Conservation (phyloP, 176 grass and related monocot genomes). For the Phragmites australis region DNA sequence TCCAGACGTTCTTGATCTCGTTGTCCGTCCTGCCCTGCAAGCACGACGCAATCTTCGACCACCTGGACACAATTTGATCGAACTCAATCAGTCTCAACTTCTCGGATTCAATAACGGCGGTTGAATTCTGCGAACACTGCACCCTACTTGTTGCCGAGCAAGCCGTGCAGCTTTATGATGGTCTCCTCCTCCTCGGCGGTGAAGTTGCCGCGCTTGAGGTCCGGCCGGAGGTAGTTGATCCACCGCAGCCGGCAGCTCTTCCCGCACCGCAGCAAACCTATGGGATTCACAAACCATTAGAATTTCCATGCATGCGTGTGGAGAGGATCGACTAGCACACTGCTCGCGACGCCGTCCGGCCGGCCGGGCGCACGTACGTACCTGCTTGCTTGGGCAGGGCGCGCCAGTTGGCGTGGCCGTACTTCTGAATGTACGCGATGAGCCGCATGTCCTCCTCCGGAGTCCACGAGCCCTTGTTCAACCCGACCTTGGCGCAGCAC, state of each 20-base stretch:
- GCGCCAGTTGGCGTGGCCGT: slow-evolving; percentile 86
- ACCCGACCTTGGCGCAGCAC: slow-evolving; percentile 87
- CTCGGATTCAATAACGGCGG: neutral
- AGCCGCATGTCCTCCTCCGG: slow-evolving; percentile 79
- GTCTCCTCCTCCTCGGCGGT: slow-evolving; percentile 70
- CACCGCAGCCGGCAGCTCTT: slow-evolving; percentile 94
- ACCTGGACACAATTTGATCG: slow-evolving; percentile 36
- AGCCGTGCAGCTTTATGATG: slow-evolving; percentile 67
- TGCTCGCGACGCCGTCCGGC: neutral
- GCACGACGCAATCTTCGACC: slow-evolving; percentile 87
- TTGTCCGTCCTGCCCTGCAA: slow-evolving; percentile 94
- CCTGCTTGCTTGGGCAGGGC: slow-evolving; percentile 88
- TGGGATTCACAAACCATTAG: neutral
- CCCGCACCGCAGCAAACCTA: slow-evolving; percentile 86
- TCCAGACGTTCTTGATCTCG: slow-evolving; percentile 99
- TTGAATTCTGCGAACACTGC: neutral
- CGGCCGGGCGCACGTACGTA: neutral
- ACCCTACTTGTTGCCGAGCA: slow-evolving; percentile 84
- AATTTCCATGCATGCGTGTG: neutral
- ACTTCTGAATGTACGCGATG: slow-evolving; percentile 68
- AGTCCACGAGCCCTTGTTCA: slow-evolving; percentile 92
- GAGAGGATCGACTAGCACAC: too few species aligned
- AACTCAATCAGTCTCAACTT: neutral
- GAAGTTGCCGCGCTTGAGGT: slow-evolving; percentile 95
- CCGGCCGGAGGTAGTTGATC: slow-evolving; percentile 95